A percentile compares a stretch with the other conserved stretches of the same genome.
phyloP scores from a whole-genome alignment of 495 filamentous ascomycete genomes.

The Aspergillus funiculosus region DNA sequence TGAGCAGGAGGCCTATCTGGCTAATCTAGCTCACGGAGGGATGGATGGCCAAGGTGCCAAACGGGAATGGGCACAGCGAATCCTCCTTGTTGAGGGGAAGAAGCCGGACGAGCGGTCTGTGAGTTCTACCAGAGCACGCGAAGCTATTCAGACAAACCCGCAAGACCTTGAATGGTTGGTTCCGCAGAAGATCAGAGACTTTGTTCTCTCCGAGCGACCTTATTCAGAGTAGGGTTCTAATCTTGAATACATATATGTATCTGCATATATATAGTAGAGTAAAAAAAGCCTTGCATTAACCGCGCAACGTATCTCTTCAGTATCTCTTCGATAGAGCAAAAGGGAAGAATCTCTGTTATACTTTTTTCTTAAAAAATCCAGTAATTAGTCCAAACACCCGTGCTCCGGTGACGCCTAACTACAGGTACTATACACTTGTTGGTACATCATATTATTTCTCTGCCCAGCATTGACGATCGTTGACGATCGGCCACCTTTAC shows the following conservation, averaged over 20 bases:
- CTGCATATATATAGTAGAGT: too few species aligned
- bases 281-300: background rate
- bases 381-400: conserved; percentile 15
- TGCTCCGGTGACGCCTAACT: conserved; percentile 2
- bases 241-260: too few species aligned
- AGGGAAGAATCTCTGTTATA: too few species aligned
- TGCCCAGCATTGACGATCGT: too few species aligned
- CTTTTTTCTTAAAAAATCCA: conserved; percentile 1
- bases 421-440: conserved; percentile 13
- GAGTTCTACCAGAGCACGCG: conserved; percentile 75
- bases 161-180: conserved; percentile 57
- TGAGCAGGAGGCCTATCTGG: conserved; percentile 57
- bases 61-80: conserved; percentile 61
- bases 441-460: background rate
- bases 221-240: conserved; percentile 24
- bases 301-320: too few species aligned
- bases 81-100: conserved; percentile 63
- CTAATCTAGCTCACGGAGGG: conserved; percentile 44
- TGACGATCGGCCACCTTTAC: background rate
- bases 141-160: conserved; percentile 52
- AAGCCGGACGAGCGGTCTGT: conserved; percentile 51
- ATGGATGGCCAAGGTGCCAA: conserved; percentile 52
- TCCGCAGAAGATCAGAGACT: conserved; percentile 54
- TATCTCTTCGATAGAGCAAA: background rate
- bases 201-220: conserved; percentile 41